Evolutionary conservation across 768 basidiomycete species (phyloP), one percentile per base, ranked within the genome.

Genomic region (Gymnopilus dilepis): DNA sequence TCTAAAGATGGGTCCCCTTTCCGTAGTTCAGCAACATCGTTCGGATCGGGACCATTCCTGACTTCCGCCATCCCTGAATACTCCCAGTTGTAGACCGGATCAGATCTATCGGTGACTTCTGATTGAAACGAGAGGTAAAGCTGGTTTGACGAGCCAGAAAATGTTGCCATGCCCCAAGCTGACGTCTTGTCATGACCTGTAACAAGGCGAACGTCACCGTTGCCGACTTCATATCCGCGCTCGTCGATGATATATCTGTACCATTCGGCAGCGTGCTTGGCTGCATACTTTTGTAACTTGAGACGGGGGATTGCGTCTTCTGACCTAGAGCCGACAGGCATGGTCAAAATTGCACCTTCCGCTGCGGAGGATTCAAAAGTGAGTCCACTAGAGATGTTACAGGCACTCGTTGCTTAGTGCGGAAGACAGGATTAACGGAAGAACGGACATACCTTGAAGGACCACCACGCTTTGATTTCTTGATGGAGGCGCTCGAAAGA

Each of bases 141-240:
- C 37, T 30, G 38, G 28, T 58, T 41, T 26, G 15, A 33, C 11
- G 28, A 9, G 19, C 54, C 56, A 15, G 61, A 33, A 28, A 66
- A 64, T 13, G 65, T 62, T 17, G 63, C 68, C 26, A 69, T 61
- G 3, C 68, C 68, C 68, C 68, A 69, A 15, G 65, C 30, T 3
- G 63, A 13, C 6, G 61, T 59, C 30, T 63, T 63, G 37, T 66
- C 65, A 63, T 54, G 59, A 9, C 68, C 68, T 12, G 52, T 53
- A 5, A 71, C 68, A 4, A 71, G 38, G 4, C 60, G 66, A 7
- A 71, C 11, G 31, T 71, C 67, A 0, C 70, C 68, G 15, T 71
- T 71, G 4, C 56, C 34, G 21, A 50, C 54, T 33, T 63, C 65
- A 30, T 57, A 37, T 9, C 65, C 70, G 13, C 59, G 58, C 9